Percentiles rank a stretch among this genome's conserved stretches.
Conservation (phyloP, 345 rosid genomes). For the Psidium guajava region DNA sequence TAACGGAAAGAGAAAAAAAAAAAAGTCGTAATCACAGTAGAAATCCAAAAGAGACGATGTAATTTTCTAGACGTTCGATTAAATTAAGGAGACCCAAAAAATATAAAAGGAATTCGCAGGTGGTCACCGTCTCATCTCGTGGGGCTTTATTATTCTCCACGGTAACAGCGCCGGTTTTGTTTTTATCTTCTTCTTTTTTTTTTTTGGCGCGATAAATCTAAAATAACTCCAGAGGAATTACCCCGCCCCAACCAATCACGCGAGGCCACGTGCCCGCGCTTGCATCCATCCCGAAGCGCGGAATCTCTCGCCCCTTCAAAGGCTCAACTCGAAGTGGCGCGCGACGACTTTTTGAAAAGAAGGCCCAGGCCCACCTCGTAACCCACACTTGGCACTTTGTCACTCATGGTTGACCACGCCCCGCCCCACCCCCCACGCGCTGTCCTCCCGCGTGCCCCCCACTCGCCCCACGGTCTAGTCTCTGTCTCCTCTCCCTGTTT, state of each 20-base stretch:
- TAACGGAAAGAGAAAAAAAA: no score
- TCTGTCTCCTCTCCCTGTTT: neutral
- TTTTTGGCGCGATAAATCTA: neutral
- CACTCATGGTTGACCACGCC: constrained; percentile 26
- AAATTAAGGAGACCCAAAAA: neutral
- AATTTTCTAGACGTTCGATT: neutral
- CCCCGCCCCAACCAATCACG: neutral
- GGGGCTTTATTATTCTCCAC: neutral
- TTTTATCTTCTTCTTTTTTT: neutral
- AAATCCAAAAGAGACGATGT: neutral
- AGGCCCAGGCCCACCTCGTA: constrained; percentile 5
- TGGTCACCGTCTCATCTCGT: neutral
- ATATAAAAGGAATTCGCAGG: neutral
- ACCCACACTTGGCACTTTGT: neutral
- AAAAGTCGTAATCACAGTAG: neutral
- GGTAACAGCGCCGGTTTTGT: neutral
- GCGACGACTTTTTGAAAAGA: neutral
- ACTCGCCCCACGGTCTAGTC: neutral
- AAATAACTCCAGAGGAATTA: neutral
- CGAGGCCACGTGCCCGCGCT: neutral
- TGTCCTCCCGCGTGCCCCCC: neutral
- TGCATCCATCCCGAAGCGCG: neutral
- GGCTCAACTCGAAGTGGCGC: neutral
- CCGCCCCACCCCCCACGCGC: neutral
- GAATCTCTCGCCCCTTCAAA: neutral